These are phyloP conservation scores for Pinus tabuliformis DNA, from an alignment of 75 land plant species.

Conservation along the genomic window DNA sequence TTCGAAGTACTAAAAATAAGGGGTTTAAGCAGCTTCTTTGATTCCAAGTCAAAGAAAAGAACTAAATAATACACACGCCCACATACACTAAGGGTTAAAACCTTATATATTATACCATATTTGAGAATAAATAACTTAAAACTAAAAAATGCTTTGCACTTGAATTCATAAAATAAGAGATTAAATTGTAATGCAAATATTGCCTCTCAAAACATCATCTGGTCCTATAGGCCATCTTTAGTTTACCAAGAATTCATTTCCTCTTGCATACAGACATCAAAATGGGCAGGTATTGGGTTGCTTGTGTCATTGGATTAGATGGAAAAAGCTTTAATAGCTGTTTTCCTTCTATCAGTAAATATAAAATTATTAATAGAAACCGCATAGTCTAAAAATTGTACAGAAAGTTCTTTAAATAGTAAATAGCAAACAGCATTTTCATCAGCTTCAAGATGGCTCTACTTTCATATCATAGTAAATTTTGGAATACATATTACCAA, in stretches of 20 bases:
- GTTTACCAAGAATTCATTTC: background rate
- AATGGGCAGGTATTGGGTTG: background rate
- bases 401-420: background rate
- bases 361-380: background rate
- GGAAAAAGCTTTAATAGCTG: no score
- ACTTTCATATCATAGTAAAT: background rate
- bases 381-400: background rate
- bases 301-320: background rate
- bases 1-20: no score
- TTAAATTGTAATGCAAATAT: background rate
- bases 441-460: background rate
- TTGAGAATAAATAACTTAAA: background rate
- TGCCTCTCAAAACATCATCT: no score
- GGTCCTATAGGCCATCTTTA: no score
- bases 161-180: background rate
- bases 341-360: background rate
- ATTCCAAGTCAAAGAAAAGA: no score
- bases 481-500: slow-evolving; percentile 47
- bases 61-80: no score
- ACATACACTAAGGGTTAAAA: no score
- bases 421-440: background rate
- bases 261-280: background rate
- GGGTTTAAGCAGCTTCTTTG: no score
- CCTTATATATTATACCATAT: background rate
- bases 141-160: background rate